These are phyloP conservation scores for Candida anglica DNA, from an alignment of 805 yeast genomes.

Conservation along the genomic window DNA sequence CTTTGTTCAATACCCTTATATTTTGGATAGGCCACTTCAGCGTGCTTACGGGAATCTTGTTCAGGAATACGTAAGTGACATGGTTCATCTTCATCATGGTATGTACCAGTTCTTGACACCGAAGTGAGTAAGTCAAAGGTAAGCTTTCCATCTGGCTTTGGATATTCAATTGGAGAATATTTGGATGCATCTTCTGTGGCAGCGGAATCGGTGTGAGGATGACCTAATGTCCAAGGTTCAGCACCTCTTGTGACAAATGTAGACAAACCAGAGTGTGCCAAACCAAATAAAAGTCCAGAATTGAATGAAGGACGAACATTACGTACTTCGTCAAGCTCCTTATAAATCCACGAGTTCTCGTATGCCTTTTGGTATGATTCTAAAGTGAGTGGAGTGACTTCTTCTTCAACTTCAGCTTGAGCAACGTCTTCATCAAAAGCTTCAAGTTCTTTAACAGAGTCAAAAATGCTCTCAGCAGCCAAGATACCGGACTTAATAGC, in stretches of 20 bases:
- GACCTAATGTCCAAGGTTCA: constrained; percentile 84
- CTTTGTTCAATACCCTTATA: constrained; percentile 85
- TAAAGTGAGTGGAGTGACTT: constrained; percentile 38
- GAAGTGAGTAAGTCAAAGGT: constrained; percentile 91
- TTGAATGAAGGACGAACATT: constrained; percentile 92
- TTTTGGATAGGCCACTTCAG: constrained; percentile 63
- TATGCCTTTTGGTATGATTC: constrained; percentile 59
- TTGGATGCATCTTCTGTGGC: constrained; percentile 66
- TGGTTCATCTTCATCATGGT: constrained; percentile 90
- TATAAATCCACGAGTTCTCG: constrained; percentile 76
- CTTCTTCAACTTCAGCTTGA: constrained; percentile 17
- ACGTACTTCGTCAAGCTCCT: constrained; percentile 81
- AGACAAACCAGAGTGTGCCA: constrained; percentile 78
- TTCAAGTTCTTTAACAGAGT: constrained; percentile 34
- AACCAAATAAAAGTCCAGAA: constrained; percentile 74
- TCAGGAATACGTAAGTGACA: constrained; percentile 71
- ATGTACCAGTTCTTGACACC: constrained; percentile 95
- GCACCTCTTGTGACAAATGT: constrained; percentile 75
- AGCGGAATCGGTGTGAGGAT: constrained; percentile 65
- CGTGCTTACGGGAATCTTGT: constrained; percentile 64
- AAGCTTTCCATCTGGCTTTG: constrained; percentile 92
- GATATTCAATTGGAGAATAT: constrained; percentile 74
- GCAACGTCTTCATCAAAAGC: constrained; percentile 37
- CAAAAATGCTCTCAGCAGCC: constrained; percentile 83
- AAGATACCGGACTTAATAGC: constrained; percentile 95